Evolutionary conservation across 768 basidiomycete species (phyloP), one percentile per base, ranked within the genome.

Genomic region (Lentinula detonsa): DNA sequence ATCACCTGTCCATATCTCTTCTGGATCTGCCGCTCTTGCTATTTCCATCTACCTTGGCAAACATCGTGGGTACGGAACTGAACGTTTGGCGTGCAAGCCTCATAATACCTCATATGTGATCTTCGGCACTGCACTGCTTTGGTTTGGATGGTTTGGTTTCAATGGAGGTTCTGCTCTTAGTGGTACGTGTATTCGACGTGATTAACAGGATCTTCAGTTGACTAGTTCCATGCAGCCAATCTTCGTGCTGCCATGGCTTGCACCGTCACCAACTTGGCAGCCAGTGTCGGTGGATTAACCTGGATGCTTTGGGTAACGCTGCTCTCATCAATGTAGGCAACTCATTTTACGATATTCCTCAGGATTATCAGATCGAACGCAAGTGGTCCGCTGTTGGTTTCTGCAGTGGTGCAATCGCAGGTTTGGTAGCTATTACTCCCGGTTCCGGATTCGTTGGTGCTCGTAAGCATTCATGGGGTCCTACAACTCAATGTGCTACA

Each of bases 121-220:
- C 48, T 78, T 97, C n/a, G 96, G 96, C 9, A 98, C 96, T 0
- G 84, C 89, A 2, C 82, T 96, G 70, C 90, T 98, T 56, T 97
- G 94, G 93, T 92, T 93, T 61, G 91, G 91, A 4, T 98, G 95
- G 95, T 93, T 96, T 62, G 93, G 92, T 1, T 95, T 95, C 81
- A 95, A 95, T 72, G 95, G 95, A 6, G 96, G 96, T 23, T 89
- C 86, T 15, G 95, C 95, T 8, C 83, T 98, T 64, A 82, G 87
- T 28, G 94, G 55, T 56, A 8, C 9, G 39, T 56, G 15, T 37
- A 1, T 7, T 1, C 23, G 31, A 51, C 18, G 3, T 35, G 15
- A 11, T 56, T 15, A 13, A 3, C 10, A 23, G 9, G 16, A 40
- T 13, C 6, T 7, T 7, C 6, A 28, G 43, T 7, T 56, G n/a